These are phyloP conservation scores for Globisporangium spinosum DNA, from an alignment of 352 stramenopile genomes.

Conservation along the genomic window DNA sequence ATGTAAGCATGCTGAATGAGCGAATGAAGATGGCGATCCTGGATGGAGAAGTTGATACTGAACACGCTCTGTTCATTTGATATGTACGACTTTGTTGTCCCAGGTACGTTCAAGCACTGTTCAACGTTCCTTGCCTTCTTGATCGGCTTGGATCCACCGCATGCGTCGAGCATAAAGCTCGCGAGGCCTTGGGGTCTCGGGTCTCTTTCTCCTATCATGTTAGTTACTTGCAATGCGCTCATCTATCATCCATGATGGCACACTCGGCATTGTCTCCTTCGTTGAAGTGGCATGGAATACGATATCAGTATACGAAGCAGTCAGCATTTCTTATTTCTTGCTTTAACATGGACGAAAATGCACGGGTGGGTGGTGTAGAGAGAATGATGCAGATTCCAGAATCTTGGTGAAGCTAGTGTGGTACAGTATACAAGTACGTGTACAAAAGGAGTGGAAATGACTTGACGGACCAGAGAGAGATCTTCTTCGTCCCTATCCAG, in stretches of 20 bases:
- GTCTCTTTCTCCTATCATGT: no score
- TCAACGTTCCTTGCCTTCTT: no score
- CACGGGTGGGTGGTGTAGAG: neutral
- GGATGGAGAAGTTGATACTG: no score
- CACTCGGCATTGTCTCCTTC: neutral
- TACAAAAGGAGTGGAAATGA: neutral
- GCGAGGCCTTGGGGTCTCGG: no score
- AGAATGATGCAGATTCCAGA: neutral
- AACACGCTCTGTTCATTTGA: no score
- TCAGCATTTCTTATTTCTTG: neutral
- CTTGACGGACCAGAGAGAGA: neutral
- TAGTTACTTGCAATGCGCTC: neutral
- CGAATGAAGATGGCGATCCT: no score
- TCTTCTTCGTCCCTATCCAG: neutral
- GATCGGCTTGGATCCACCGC: no score
- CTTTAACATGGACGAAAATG: neutral
- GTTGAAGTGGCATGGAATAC: neutral
- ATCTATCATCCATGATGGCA: neutral
- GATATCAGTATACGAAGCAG: neutral
- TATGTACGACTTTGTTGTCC: no score
- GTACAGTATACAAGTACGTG: slow-evolving; percentile 5
- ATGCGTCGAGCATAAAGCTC: no score
- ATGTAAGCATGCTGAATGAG: no score
- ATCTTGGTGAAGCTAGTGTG: slow-evolving; percentile 2
- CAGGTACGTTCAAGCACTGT: no score